Evolutionary conservation across 129 eudicot species (phyloP).

Genomic region (Saussurea involucrata): DNA sequence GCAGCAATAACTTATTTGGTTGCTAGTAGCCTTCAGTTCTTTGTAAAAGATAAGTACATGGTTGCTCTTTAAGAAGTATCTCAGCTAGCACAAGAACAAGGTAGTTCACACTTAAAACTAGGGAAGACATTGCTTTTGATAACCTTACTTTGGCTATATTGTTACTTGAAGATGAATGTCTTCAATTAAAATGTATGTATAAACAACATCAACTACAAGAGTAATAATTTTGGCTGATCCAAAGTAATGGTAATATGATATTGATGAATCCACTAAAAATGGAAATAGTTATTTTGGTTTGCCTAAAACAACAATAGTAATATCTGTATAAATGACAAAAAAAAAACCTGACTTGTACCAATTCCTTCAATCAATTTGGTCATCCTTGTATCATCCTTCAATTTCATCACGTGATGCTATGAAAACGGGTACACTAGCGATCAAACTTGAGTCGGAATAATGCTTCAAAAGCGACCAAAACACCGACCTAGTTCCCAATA

Average conservation of each 20-base stretch:
- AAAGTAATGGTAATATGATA: not conserved
- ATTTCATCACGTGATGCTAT: not conserved
- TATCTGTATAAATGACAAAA: not conserved
- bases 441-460: not conserved
- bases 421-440: not conserved
- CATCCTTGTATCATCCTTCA: not conserved
- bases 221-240: not conserved
- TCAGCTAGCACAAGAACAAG: not conserved
- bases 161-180: not conserved
- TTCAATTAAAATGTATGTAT: not conserved
- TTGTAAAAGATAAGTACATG: not conserved
- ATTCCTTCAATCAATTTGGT: not conserved
- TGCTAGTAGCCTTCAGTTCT: not conserved
- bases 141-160: not conserved
- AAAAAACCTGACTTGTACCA: not conserved
- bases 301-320: not conserved
- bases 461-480: no score
- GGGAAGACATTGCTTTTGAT: not conserved
- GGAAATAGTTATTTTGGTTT: not conserved
- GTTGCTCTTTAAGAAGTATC: not conserved
- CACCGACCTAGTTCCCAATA: no score
- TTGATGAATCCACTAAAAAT: not conserved
- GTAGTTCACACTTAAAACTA: no score
- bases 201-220: not conserved
- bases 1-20: not conserved